Percentiles rank a stretch among this genome's conserved stretches.
Conservation (phyloP, 139 green algal genomes). For the Volvox africanus region DNA sequence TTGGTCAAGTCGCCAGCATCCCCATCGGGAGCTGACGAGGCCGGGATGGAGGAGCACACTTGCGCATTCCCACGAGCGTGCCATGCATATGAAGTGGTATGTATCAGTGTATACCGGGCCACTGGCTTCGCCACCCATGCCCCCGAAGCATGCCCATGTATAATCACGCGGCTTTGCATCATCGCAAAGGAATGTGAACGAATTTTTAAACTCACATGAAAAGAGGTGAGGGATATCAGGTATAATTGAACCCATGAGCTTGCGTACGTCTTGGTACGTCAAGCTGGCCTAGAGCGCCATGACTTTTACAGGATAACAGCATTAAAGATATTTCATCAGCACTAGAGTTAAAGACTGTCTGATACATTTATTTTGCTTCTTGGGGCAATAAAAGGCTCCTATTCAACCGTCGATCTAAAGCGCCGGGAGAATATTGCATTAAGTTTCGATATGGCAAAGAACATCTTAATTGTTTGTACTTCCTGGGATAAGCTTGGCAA, state of each 20-base stretch:
- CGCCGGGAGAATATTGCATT: neutral
- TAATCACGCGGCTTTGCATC: neutral
- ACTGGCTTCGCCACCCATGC: neutral
- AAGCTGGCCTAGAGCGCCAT: no score
- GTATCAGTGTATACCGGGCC: neutral
- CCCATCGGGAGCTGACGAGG: neutral
- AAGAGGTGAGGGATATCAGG: no score
- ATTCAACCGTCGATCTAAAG: neutral
- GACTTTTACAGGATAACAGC: no score
- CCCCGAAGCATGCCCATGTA: neutral
- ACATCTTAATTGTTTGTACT: slow-evolving; percentile 42
- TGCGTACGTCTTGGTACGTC: no score
- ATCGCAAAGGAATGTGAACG: no score
- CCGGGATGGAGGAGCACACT: neutral
- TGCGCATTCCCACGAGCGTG: neutral
- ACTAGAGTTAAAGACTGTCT: no score
- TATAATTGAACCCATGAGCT: no score
- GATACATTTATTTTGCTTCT: no score
- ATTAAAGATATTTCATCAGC: no score
- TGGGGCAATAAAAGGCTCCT: no score
- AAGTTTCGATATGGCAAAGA: slow-evolving; percentile 36
- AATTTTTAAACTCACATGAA: no score
- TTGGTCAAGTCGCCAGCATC: neutral
- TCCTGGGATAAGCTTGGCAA: slow-evolving; percentile 44
- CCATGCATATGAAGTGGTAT: neutral